phyloP scores from a whole-genome alignment of 306 rosid genomes.

The Rosa persica region DNA sequence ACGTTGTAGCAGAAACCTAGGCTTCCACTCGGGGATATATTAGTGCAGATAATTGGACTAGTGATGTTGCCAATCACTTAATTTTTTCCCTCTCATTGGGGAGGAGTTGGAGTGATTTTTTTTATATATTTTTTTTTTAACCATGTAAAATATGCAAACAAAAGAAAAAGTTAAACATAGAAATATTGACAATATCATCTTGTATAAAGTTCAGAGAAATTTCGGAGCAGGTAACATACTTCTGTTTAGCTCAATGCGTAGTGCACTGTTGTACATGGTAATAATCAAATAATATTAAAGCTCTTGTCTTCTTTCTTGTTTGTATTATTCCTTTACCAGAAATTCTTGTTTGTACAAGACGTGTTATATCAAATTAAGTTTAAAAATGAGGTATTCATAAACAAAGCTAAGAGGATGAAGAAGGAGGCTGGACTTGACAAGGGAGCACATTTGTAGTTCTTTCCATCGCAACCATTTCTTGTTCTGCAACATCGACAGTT shows the following conservation, averaged over 20 bases:
- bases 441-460: constrained; percentile 14
- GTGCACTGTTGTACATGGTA: background rate
- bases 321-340: background rate
- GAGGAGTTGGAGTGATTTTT: constrained; percentile 8
- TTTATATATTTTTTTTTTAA: background rate
- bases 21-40: background rate
- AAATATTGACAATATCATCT: background rate
- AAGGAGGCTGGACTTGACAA: background rate
- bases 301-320: background rate
- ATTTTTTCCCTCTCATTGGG: constrained; percentile 1
- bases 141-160: constrained; percentile 29
- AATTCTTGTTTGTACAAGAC: background rate
- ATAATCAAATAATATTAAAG: background rate
- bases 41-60: constrained; percentile 29
- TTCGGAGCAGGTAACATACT: background rate
- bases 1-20: constrained; percentile 12
- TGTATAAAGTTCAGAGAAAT: constrained; percentile 4
- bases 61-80: constrained; percentile 6
- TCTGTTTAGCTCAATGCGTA: background rate
- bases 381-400: background rate
- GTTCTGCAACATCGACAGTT: constrained; percentile 36
- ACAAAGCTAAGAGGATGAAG: constrained; percentile 6
- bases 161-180: constrained; percentile 11
- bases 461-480: constrained; percentile 30
- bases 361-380: background rate